Conservation (phyloP, 2,329 filamentous ascomycete species). For the Chaetomium sp. region DNA sequence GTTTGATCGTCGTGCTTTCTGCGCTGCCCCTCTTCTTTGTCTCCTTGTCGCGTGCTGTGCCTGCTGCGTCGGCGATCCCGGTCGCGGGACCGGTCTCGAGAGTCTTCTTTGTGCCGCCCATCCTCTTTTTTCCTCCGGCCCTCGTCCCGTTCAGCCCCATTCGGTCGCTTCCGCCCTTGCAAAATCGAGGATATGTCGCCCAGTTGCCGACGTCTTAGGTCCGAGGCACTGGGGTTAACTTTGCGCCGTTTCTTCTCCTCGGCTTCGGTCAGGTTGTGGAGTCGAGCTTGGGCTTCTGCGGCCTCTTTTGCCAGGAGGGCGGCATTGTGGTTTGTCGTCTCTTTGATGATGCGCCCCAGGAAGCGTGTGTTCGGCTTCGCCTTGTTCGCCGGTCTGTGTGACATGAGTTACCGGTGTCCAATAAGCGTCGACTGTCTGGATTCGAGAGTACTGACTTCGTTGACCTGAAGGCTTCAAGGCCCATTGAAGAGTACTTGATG, state of each 20-base stretch:
- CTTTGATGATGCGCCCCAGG: conserved; percentile 81
- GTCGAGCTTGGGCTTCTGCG: conserved; percentile 72
- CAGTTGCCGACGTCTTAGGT: conserved; percentile 60
- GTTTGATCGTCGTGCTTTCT: conserved; percentile 13
- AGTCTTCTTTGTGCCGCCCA: conserved; percentile 10
- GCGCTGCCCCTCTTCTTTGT: conserved; percentile 14
- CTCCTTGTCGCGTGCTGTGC: conserved; percentile 8
- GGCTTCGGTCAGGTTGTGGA: conserved; percentile 61
- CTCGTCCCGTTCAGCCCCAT: conserved; percentile 15
- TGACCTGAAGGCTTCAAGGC: conserved; percentile 65
- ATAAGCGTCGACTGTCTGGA: conserved; percentile 2
- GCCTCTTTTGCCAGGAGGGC: conserved; percentile 82
- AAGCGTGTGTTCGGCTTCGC: conserved; percentile 93
- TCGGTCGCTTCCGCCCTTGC: conserved; percentile 46
- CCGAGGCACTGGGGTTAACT: conserved; percentile 50
- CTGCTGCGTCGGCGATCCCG: conserved; percentile 15
- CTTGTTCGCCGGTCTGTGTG: conserved; percentile 62
- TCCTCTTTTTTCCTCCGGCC: neutral
- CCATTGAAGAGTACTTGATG: conserved; percentile 72
- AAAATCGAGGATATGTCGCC: conserved; percentile 63
- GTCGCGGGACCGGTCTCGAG: conserved; percentile 13
- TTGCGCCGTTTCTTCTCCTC: conserved; percentile 51
- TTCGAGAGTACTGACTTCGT: conserved; percentile 46
- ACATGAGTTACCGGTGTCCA: conserved; percentile 15
- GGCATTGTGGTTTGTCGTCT: conserved; percentile 87